Evolutionary conservation across 179 eudicot species (phyloP).

Genomic region (Dionaea muscipula): DNA sequence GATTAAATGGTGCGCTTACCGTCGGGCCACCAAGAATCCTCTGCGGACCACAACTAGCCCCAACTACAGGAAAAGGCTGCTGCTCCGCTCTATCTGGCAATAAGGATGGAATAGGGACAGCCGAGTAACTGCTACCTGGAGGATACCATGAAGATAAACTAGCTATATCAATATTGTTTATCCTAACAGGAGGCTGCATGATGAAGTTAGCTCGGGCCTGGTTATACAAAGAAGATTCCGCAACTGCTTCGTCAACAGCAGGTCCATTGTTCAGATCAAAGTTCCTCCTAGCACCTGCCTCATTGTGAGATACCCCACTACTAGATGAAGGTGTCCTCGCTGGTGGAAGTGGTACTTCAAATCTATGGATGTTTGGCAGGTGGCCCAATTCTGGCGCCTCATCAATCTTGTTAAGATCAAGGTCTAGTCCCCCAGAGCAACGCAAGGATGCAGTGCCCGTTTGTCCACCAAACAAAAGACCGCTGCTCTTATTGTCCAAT

Average conservation of each 20-base stretch:
- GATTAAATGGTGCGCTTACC: slow-evolving; percentile 28
- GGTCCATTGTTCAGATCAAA: slow-evolving; percentile 89
- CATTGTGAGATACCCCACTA: slow-evolving; percentile 23
- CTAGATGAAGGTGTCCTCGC: slow-evolving; percentile 18
- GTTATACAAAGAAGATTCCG: slow-evolving; percentile 16
- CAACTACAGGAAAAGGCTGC: slow-evolving; percentile 38
- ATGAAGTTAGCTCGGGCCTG: slow-evolving; percentile 19
- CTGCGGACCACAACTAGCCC: slow-evolving; percentile 34
- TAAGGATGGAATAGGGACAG: slow-evolving; percentile 34
- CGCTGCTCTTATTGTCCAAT: background rate
- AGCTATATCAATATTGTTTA: slow-evolving; percentile 29
- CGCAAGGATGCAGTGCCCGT: slow-evolving; percentile 11
- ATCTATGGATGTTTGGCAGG: slow-evolving; percentile 15
- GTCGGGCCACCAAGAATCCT: slow-evolving; percentile 35
- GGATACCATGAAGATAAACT: slow-evolving; percentile 56
- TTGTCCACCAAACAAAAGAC: background rate
- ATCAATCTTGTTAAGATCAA: slow-evolving; percentile 68
- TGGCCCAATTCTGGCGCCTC: slow-evolving; percentile 43
- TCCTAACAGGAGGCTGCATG: slow-evolving; percentile 32
- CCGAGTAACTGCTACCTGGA: slow-evolving; percentile 36
- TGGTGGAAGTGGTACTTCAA: slow-evolving; percentile 19
- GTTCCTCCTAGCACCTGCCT: slow-evolving; percentile 38
- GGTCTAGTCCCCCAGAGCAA: slow-evolving; percentile 45
- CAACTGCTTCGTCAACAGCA: slow-evolving; percentile 35
- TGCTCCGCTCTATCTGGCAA: slow-evolving; percentile 50